These are phyloP conservation scores for Leccinum uliginosum DNA, from an alignment of 768 basidiomycete genomes.

Conservation along the genomic window DNA sequence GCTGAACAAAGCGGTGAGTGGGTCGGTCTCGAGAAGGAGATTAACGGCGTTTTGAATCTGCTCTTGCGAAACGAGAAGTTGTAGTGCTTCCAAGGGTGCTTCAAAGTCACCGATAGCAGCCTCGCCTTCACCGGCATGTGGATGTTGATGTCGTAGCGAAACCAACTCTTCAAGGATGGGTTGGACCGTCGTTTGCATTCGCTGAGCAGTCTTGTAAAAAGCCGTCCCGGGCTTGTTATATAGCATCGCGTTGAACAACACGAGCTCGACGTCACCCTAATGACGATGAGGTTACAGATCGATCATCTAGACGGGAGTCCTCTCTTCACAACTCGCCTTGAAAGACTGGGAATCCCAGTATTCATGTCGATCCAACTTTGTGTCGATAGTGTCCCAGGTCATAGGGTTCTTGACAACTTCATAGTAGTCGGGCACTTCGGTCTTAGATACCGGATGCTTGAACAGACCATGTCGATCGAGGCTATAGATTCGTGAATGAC, in stretches of 20 bases:
- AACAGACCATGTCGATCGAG: slow-evolving; percentile 74
- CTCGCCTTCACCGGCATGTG: slow-evolving; percentile 5
- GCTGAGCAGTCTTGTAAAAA: slow-evolving; percentile 64
- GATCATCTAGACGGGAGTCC: neutral
- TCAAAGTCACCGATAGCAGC: slow-evolving; percentile 65
- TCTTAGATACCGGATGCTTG: slow-evolving; percentile 73
- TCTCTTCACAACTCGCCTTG: slow-evolving; percentile 40
- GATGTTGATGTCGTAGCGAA: slow-evolving; percentile 16
- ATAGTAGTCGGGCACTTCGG: slow-evolving; percentile 86
- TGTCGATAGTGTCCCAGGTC: slow-evolving; percentile 81
- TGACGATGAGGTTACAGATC: neutral
- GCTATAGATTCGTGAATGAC: slow-evolving; percentile 37
- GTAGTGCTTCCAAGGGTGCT: slow-evolving; percentile 53
- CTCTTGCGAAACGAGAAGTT: slow-evolving; percentile 51
- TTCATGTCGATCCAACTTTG: slow-evolving; percentile 74
- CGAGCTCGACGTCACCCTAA: slow-evolving; percentile 78
- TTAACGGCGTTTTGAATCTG: slow-evolving; percentile 50
- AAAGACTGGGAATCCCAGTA: slow-evolving; percentile 79
- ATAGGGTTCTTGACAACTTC: slow-evolving; percentile 83
- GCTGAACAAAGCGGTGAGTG: slow-evolving; percentile 62
- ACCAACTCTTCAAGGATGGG: slow-evolving; percentile 33
- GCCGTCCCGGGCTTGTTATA: slow-evolving; percentile 80
- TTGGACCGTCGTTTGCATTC: slow-evolving; percentile 46
- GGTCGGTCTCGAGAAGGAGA: slow-evolving; percentile 51
- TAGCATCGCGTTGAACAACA: slow-evolving; percentile 77